Conservation (phyloP, 2,329 filamentous ascomycete genomes). For the Ceratocystiopsis minuta region DNA sequence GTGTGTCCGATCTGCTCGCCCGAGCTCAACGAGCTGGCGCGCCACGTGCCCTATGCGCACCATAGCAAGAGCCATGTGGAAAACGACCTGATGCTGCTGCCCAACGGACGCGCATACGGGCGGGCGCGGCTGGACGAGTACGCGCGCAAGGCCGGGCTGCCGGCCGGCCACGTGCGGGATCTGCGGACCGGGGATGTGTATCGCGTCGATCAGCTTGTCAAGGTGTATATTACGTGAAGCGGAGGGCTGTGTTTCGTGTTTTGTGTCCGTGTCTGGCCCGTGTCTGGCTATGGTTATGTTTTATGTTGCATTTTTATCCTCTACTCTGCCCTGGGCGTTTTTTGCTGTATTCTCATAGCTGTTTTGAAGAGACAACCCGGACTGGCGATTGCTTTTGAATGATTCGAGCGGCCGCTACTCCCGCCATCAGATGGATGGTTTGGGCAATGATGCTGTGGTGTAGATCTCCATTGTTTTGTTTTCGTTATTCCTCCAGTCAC, state of each 20-base stretch:
- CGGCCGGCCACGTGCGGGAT: slow-evolving; percentile 53
- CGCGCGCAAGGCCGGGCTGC: slow-evolving; percentile 60
- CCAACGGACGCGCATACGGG: slow-evolving; percentile 76
- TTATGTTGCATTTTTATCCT: background rate
- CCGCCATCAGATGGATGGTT: too few relatives aligned
- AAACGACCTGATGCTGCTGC: slow-evolving; percentile 67
- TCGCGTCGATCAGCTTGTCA: slow-evolving; percentile 46
- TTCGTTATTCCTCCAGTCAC: too few relatives aligned
- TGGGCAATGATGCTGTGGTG: too few relatives aligned
- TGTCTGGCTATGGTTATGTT: background rate
- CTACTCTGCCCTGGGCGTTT: too few relatives aligned
- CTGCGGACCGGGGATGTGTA: slow-evolving; percentile 57
- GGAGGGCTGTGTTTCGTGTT: background rate
- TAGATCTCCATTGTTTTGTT: too few relatives aligned
- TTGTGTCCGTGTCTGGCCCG: background rate
- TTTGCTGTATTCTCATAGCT: too few relatives aligned
- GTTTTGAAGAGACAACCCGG: too few relatives aligned
- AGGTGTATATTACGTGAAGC: slow-evolving; percentile 70
- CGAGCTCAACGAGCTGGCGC: slow-evolving; percentile 80
- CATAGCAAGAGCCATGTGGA: slow-evolving; percentile 91
- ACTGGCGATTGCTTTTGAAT: too few relatives aligned
- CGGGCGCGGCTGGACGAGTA: slow-evolving; percentile 54
- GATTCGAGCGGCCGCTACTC: too few relatives aligned
- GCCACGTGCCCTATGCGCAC: slow-evolving; percentile 80
- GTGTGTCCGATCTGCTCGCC: slow-evolving; percentile 91